phyloP scores from a whole-genome alignment of 257 asterid species.

The Petunia axillaris region DNA sequence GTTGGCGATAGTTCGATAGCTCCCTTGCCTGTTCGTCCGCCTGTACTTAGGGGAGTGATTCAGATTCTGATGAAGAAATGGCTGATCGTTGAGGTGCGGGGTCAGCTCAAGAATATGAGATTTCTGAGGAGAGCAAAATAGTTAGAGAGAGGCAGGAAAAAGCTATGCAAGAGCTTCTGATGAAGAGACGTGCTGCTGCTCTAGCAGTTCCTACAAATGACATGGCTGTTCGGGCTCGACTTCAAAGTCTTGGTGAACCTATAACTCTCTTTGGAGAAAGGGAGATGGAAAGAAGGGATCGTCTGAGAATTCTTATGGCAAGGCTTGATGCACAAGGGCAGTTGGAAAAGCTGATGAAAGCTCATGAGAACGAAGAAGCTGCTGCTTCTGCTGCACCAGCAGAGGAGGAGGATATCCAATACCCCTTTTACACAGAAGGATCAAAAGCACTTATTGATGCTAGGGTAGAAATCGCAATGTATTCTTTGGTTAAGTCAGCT shows the following conservation, averaged over 20 bases:
- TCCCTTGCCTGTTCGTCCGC: constrained; percentile 65
- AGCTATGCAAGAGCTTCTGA: constrained; percentile 83
- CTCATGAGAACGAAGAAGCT: constrained; percentile 91
- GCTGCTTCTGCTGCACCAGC: constrained; percentile 46
- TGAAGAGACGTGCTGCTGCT: constrained; percentile 91
- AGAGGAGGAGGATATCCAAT: constrained; percentile 74
- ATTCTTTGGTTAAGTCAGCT: constrained; percentile 81
- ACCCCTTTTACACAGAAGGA: constrained; percentile 94
- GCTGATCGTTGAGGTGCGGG: constrained; percentile 41
- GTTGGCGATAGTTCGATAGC: constrained; percentile 56
- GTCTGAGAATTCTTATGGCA: constrained; percentile 77
- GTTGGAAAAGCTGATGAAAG: constrained; percentile 90
- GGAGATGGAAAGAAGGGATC: constrained; percentile 98
- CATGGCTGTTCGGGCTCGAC: constrained; percentile 80
- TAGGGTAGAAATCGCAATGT: constrained; percentile 71
- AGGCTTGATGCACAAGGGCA: constrained; percentile 85
- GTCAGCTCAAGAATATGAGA: constrained; percentile 60
- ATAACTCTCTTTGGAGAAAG: constrained; percentile 89
- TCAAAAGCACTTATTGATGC: constrained; percentile 67
- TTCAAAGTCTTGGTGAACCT: constrained; percentile 91
- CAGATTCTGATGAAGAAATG: constrained; percentile 68
- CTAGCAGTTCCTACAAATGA: constrained; percentile 95
- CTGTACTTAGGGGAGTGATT: constrained; percentile 54
- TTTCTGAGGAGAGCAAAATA: constrained; percentile 75
- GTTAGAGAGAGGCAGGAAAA: constrained; percentile 79